A percentile compares a stretch with the other conserved stretches of the same genome.
Conservation (phyloP, 2,329 filamentous ascomycete genomes). For the Eutypa lata region DNA sequence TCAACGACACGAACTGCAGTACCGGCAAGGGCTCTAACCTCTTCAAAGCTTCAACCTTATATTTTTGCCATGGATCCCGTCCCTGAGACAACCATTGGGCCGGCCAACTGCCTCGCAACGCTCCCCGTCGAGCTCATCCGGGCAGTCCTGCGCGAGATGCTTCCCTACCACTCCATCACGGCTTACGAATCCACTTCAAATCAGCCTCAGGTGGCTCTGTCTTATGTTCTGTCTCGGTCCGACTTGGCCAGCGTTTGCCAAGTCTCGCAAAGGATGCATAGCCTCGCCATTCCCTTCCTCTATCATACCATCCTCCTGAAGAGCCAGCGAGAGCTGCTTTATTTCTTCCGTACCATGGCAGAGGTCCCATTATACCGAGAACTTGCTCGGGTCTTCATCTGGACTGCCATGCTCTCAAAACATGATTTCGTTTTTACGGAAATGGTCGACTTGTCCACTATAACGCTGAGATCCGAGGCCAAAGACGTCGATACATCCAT, state of each 20-base stretch:
- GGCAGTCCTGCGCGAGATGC: slow-evolving; percentile 10
- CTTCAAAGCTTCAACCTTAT: slow-evolving; percentile 10
- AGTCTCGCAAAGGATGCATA: slow-evolving; percentile 10
- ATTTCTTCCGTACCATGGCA: slow-evolving; percentile 9
- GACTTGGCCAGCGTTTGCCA: slow-evolving; percentile 10
- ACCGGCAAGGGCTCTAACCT: slow-evolving; percentile 9
- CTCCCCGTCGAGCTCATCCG: slow-evolving; percentile 9
- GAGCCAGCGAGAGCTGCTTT: slow-evolving; percentile 10
- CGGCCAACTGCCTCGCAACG: slow-evolving; percentile 9
- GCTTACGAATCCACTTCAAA: slow-evolving; percentile 11
- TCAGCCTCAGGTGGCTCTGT: slow-evolving; percentile 9
- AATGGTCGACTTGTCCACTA: slow-evolving; percentile 9
- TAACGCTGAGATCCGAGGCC: slow-evolving; percentile 9
- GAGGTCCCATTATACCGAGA: slow-evolving; percentile 10
- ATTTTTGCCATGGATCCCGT: slow-evolving; percentile 9
- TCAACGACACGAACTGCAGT: slow-evolving; percentile 10
- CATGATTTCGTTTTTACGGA: slow-evolving; percentile 10
- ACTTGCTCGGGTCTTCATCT: slow-evolving; percentile 9
- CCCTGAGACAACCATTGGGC: slow-evolving; percentile 9
- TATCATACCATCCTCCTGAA: slow-evolving; percentile 11
- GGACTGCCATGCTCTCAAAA: slow-evolving; percentile 11
- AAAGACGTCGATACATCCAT: slow-evolving; percentile 9
- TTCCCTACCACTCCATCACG: slow-evolving; percentile 9
- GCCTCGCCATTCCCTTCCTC: slow-evolving; percentile 10
- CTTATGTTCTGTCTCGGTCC: slow-evolving; percentile 9